Conservation (phyloP, 2,329 filamentous ascomycete species). For the Fusarium falciforme region DNA sequence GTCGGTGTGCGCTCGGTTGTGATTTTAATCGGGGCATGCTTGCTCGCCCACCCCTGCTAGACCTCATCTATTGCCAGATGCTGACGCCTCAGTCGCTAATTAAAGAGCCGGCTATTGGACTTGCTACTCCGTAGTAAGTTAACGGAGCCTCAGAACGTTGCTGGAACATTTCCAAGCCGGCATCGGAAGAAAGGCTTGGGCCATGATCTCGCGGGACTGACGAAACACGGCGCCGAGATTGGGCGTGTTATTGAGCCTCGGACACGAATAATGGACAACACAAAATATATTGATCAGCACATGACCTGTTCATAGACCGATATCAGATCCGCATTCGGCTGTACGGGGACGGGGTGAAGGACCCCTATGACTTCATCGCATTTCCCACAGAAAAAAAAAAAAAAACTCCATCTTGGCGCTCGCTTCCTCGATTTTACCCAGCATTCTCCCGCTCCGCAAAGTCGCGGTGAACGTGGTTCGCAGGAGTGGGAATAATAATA, state of each 20-base stretch:
- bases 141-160: conserved; percentile 4
- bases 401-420: conserved; percentile 12
- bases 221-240: conserved; percentile 8
- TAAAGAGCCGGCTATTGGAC: conserved; percentile 10
- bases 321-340: conserved; percentile 3
- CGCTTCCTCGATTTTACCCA: conserved; percentile 18
- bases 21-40: conserved; percentile 29
- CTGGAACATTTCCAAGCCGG: conserved; percentile 21
- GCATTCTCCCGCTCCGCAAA: conserved; percentile 35
- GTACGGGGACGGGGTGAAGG: conserved; percentile 29
- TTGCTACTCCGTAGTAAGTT: not conserved
- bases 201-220: not conserved
- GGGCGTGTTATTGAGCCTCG: conserved; percentile 7
- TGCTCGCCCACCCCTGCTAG: conserved; percentile 4
- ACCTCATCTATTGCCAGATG: conserved; percentile 4
- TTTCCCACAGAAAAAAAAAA: not conserved
- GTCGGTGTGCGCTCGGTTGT: conserved; percentile 29
- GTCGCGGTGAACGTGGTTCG: conserved; percentile 36
- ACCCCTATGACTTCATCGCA: conserved; percentile 48
- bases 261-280: conserved; percentile 9
- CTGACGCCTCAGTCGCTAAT: conserved; percentile 30
- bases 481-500: conserved; percentile 32
- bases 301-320: conserved; percentile 3
- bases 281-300: conserved; percentile 4
- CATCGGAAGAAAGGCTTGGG: not conserved